Evolutionary conservation across 2,329 filamentous ascomycete genomes (phyloP), one percentile per base, ranked within the genome.

Genomic region (Plectosphaerella sp.): DNA sequence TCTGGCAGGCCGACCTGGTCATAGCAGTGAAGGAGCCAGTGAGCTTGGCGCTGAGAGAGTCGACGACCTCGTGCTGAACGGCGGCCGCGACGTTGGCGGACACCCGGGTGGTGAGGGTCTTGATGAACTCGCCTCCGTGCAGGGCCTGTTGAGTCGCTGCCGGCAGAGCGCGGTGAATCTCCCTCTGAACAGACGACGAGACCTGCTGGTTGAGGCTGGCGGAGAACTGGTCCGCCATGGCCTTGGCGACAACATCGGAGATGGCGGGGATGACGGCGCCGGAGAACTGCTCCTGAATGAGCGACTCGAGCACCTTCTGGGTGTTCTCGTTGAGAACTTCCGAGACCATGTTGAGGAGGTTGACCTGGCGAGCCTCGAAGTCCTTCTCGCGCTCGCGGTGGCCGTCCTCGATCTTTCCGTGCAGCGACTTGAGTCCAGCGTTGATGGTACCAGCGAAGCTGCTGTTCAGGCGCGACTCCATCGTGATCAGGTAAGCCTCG

Each of bases 211-310:
- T 80, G 51, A 97, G 72, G 55, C 84, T 83, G 57, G 82, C 78
- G 52, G 83, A 79, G 22, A 97, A 76, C 64, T 89, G 84, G 56
- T 88, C 86, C 51, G 87, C 81, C 25, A 96, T 77, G 5, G 86
- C 80, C 55, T 83, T 81, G 45, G 82, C 78, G 14, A 89, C 84
- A 42, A 86, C 77, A 49, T 85, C 79, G 41, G 84, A 80, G 52
- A 97, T 74, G 33, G 85, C 77, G 11, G 94, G 93, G 49, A 96
- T 75, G 45, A 97, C 83, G 14, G 84, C 79, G 51, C 84, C 79
- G 55, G 89, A 82, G 58, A 96, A 89, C 66, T 88, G 88, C 47
- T 84, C 79, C 46, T 83, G 82, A 48, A 96, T 86, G 59, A 96
- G 89, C 55, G 84, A 85, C 55, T 84, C 78, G 37, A 97, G 78